Percentiles rank a stretch among this genome's conserved stretches.
These are phyloP conservation scores for Aspergillus bombycis DNA, from an alignment of 2,329 filamentous ascomycete species.

Conservation along the genomic window DNA sequence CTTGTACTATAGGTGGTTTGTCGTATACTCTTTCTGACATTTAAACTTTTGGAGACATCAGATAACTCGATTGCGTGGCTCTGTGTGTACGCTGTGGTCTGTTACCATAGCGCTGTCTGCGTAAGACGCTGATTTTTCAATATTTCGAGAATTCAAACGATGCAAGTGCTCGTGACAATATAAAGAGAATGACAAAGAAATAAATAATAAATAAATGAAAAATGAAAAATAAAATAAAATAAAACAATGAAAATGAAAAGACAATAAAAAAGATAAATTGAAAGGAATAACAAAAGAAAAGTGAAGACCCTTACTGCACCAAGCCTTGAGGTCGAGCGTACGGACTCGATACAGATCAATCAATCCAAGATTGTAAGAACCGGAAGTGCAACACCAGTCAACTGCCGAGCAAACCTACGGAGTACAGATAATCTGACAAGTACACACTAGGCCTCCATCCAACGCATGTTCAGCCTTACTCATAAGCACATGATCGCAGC, in stretches of 20 bases:
- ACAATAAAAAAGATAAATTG: not conserved
- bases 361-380: not conserved
- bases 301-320: not conserved
- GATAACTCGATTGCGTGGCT: not conserved
- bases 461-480: not conserved
- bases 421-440: not conserved
- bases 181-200: not conserved
- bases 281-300: not conserved
- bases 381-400: not conserved
- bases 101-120: not conserved
- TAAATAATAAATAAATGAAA: no score
- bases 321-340: not conserved
- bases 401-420: not conserved
- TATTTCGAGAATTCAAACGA: not conserved
- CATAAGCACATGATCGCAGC: not conserved
- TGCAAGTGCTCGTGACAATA: not conserved
- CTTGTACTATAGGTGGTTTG: slow-evolving; percentile 8
- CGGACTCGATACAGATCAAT: not conserved
- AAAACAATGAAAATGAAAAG: not conserved
- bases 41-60: not conserved
- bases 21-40: not conserved
- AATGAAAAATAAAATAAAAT: no score
- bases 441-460: not conserved
- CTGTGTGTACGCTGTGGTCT: not conserved
- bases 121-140: not conserved